These are phyloP conservation scores for Dryadomyces quercus-mongolicae DNA, from an alignment of 2,329 filamentous ascomycete genomes.

Conservation along the genomic window DNA sequence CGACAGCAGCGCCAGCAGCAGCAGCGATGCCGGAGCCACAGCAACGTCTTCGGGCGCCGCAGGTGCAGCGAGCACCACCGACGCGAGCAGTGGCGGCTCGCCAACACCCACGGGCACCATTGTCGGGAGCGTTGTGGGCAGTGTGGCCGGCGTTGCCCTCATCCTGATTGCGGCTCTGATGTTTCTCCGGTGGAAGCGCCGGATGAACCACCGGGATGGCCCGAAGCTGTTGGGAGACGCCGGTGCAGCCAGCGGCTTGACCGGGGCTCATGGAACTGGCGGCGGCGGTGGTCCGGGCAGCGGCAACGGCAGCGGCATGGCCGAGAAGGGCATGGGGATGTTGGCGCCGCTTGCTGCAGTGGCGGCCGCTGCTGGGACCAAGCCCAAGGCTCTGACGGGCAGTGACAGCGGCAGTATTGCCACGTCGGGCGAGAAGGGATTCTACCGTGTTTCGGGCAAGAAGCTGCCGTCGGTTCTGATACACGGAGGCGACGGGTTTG, in stretches of 20 bases:
- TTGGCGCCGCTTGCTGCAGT: slow-evolving; percentile 35
- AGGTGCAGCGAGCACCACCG: slow-evolving; percentile 14
- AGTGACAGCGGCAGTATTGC: background rate
- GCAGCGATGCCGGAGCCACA: slow-evolving; percentile 6
- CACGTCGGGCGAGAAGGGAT: slow-evolving; percentile 35
- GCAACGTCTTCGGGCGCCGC: slow-evolving; percentile 13
- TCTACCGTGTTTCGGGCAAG: slow-evolving; percentile 52
- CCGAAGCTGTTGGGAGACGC: slow-evolving; percentile 27
- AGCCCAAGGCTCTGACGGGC: slow-evolving; percentile 13
- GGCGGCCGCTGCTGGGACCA: slow-evolving; percentile 9
- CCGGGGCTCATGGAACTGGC: slow-evolving; percentile 7
- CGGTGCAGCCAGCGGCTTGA: background rate
- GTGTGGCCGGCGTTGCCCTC: slow-evolving; percentile 45
- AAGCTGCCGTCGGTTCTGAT: slow-evolving; percentile 53
- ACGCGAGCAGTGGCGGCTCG: slow-evolving; percentile 11
- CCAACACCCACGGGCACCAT: slow-evolving; percentile 23
- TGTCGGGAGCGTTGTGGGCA: slow-evolving; percentile 44
- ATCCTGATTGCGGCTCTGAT: slow-evolving; percentile 41
- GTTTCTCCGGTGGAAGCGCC: slow-evolving; percentile 41
- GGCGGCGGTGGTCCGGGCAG: slow-evolving; percentile 13
- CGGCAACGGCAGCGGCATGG: slow-evolving; percentile 24
- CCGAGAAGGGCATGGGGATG: slow-evolving; percentile 31
- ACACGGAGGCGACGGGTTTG: slow-evolving; percentile 50
- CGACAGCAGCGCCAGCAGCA: slow-evolving; percentile 7
- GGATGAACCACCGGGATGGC: slow-evolving; percentile 19